phyloP scores from a whole-genome alignment of 805 yeast species.

The Maudiozyma saulgeensis region DNA sequence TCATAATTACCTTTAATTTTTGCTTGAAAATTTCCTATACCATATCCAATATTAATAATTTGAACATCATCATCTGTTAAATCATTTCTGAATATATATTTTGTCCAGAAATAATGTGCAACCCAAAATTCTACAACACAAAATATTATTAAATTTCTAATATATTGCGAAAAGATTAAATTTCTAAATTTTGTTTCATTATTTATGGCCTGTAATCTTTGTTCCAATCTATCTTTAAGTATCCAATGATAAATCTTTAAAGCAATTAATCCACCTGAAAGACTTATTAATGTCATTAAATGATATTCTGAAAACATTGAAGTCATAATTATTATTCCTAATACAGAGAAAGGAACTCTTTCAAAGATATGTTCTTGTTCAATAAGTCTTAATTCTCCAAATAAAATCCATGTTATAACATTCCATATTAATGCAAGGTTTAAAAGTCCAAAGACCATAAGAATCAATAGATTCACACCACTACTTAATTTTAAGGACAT shows the following conservation, averaged over 20 bases:
- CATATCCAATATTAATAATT: neutral
- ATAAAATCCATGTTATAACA: conserved; percentile 42
- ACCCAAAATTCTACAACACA: conserved; percentile 38
- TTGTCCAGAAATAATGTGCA: neutral
- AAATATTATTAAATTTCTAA: conserved; percentile 34
- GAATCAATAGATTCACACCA: conserved; percentile 36
- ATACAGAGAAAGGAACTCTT: conserved; percentile 52
- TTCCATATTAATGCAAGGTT: conserved; percentile 35
- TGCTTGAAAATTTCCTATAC: neutral
- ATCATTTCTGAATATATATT: neutral
- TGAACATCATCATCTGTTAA: neutral
- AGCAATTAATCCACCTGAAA: conserved; percentile 36
- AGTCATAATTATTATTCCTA: conserved; percentile 50
- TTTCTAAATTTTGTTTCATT: conserved; percentile 27
- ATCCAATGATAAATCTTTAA: conserved; percentile 74
- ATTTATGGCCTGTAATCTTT: conserved; percentile 36
- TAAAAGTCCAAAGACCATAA: conserved; percentile 38
- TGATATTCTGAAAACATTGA: conserved; percentile 44
- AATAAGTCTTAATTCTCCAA: conserved; percentile 65
- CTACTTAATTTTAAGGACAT: conserved; percentile 43
- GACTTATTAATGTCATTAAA: conserved; percentile 34
- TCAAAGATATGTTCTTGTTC: conserved; percentile 71
- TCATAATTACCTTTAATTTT: neutral
- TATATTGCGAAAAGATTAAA: conserved; percentile 17
- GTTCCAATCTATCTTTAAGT: conserved; percentile 39